phyloP scores from a whole-genome alignment of 1,139 yeast genomes.

The Yamadazyma trypodendri region DNA sequence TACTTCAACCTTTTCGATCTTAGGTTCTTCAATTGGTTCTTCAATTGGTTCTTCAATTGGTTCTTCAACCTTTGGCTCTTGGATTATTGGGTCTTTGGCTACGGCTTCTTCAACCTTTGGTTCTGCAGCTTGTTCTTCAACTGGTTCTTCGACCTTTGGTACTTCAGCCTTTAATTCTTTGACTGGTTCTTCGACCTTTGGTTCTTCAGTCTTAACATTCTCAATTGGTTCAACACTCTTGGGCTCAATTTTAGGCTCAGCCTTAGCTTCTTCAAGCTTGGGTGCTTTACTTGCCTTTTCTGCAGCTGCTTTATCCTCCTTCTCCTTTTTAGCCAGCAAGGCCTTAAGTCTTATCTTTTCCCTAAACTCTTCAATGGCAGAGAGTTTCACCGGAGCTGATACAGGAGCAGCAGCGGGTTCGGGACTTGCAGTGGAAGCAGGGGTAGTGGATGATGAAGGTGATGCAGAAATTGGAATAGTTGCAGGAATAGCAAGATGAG shows the following conservation, averaged over 20 bases:
- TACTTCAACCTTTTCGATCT: slow-evolving; percentile 2
- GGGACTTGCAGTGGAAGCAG: slow-evolving; percentile 7
- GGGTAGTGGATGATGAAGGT: slow-evolving; percentile 12
- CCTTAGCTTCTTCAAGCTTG: slow-evolving; percentile 8
- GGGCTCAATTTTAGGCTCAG: slow-evolving; percentile 7
- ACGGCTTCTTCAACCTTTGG: slow-evolving; percentile 4
- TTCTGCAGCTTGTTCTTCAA: slow-evolving; percentile 1
- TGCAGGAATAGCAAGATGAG: slow-evolving; percentile 6
- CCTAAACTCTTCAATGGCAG: slow-evolving; percentile 17
- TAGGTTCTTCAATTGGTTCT: slow-evolving; percentile 2
- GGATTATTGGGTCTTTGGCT: slow-evolving; percentile 2
- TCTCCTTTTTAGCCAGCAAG: slow-evolving; percentile 13
- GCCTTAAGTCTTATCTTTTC: slow-evolving; percentile 13
- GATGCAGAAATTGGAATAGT: slow-evolving; percentile 8
- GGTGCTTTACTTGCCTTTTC: slow-evolving; percentile 1
- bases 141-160: slow-evolving; percentile 1
- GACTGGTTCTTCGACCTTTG: slow-evolving; percentile 1
- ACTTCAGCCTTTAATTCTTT: slow-evolving; percentile 5
- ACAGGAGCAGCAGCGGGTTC: slow-evolving; percentile 11
- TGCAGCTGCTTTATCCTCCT: slow-evolving; percentile 4
- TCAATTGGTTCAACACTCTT: too few relatives aligned
- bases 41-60: slow-evolving; percentile 4
- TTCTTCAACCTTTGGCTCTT: slow-evolving; percentile 3
- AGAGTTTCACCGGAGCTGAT: slow-evolving; percentile 10
- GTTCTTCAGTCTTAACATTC: background rate